These are phyloP conservation scores for Pseudohalonectria lignicola DNA, from an alignment of 2,329 filamentous ascomycete species.

Conservation along the genomic window DNA sequence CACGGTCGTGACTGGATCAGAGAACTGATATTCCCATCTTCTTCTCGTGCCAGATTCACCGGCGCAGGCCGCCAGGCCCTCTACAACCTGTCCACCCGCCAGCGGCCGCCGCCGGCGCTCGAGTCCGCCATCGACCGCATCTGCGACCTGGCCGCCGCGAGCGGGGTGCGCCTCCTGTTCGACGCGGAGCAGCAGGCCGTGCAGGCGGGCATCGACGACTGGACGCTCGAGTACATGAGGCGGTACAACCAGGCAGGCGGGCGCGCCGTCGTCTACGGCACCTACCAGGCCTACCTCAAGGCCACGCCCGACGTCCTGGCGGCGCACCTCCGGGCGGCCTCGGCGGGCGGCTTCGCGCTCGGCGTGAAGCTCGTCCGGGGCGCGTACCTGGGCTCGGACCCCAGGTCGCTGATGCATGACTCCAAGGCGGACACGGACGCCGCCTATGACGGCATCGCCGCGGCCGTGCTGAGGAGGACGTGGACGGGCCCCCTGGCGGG, in stretches of 20 bases:
- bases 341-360: conserved; percentile 49
- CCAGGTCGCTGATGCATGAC: conserved; percentile 58
- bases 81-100: conserved; percentile 49
- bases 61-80: conserved; percentile 69
- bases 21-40: background rate
- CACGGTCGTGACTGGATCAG: background rate
- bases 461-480: conserved; percentile 51
- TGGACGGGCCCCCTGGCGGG: conserved; percentile 45
- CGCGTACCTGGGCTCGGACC: conserved; percentile 61
- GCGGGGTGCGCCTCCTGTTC: conserved; percentile 65
- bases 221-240: conserved; percentile 67
- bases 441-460: conserved; percentile 62
- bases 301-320: conserved; percentile 44
- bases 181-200: conserved; percentile 77
- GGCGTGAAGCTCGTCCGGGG: conserved; percentile 69
- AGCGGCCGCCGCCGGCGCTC: conserved; percentile 53
- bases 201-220: conserved; percentile 70
- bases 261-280: conserved; percentile 65
- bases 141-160: conserved; percentile 58
- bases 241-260: conserved; percentile 55
- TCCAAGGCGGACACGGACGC: conserved; percentile 61
- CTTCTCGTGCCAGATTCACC: conserved; percentile 61
- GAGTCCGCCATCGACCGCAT: conserved; percentile 61
- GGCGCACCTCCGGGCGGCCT: conserved; percentile 47
- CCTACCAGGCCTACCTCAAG: conserved; percentile 71